Evolutionary conservation across 2,329 filamentous ascomycete species (phyloP).

Genomic region (Aspergillus chevalieri): DNA sequence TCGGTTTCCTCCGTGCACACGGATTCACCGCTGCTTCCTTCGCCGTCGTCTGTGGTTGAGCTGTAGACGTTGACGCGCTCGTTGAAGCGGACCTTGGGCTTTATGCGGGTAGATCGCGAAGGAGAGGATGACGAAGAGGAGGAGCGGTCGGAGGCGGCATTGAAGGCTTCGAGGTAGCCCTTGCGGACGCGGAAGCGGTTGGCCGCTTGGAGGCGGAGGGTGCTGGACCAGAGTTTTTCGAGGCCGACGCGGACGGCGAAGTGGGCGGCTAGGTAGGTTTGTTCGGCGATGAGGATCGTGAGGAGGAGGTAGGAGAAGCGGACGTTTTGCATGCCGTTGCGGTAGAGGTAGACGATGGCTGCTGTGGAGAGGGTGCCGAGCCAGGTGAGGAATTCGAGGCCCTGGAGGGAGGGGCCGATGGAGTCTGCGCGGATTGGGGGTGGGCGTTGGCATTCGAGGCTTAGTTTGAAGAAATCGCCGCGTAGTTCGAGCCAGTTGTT

Average conservation of each 20-base stretch:
- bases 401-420: conserved; percentile 86
- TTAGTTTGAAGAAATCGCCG: conserved; percentile 91
- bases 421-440: conserved; percentile 86
- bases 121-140: conserved; percentile 1
- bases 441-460: conserved; percentile 78
- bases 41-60: conserved; percentile 15
- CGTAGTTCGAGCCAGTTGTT: conserved; percentile 97
- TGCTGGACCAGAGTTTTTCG: conserved; percentile 72
- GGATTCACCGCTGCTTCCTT: conserved; percentile 19
- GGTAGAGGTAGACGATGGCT: conserved; percentile 84
- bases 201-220: conserved; percentile 72
- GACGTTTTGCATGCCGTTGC: conserved; percentile 60
- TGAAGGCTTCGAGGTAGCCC: conserved; percentile 55
- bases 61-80: conserved; percentile 28
- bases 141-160: conserved; percentile 4
- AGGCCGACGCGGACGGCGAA: conserved; percentile 65
- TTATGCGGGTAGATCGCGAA: conserved; percentile 5
- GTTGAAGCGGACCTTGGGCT: conserved; percentile 27
- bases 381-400: conserved; percentile 87
- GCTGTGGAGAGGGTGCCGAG: conserved; percentile 81
- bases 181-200: conserved; percentile 74
- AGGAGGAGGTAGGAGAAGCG: conserved; percentile 71
- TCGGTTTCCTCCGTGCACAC: conserved; percentile 14
- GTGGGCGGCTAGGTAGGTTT: conserved; percentile 71
- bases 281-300: conserved; percentile 74